Percentiles rank a stretch among this genome's conserved stretches.
phyloP scores from a whole-genome alignment of 306 rosid species.

The Dryas drummondii region DNA sequence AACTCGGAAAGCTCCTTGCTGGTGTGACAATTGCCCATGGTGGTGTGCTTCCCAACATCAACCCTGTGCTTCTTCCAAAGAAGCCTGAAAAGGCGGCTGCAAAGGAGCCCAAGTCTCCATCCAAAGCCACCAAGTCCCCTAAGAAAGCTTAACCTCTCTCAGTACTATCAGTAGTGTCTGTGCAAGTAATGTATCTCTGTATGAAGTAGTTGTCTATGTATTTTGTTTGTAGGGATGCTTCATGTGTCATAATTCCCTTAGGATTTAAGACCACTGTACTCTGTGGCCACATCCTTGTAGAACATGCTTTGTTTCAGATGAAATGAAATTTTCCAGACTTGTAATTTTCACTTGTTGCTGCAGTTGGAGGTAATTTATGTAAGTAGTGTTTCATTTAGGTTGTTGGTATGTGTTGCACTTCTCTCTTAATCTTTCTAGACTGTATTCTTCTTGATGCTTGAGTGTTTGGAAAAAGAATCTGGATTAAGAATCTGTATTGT shows the following conservation, averaged over 20 bases:
- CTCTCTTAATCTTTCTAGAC: neutral
- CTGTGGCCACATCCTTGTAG: neutral
- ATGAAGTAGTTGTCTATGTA: constrained; percentile 3
- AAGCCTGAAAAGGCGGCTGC: constrained; percentile 20
- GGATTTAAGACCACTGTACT: constrained; percentile 14
- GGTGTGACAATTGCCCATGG: constrained; percentile 53
- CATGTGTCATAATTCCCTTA: constrained; percentile 6
- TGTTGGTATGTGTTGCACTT: neutral
- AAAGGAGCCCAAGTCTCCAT: constrained; percentile 42
- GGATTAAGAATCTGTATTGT: neutral
- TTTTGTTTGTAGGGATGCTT: constrained; percentile 19
- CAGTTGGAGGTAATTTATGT: neutral
- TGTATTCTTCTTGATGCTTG: neutral
- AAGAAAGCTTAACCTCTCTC: constrained; percentile 21
- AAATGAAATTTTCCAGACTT: constrained; percentile 14
- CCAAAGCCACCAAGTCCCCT: constrained; percentile 38
- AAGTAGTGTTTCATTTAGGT: neutral
- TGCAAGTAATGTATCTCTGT: constrained; percentile 9
- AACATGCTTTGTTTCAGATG: constrained; percentile 2
- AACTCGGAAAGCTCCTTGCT: constrained; percentile 47
- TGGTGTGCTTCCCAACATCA: constrained; percentile 49
- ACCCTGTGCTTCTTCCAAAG: constrained; percentile 45
- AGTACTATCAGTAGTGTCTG: neutral
- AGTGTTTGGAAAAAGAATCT: neutral
- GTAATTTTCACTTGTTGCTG: neutral